phyloP scores from a whole-genome alignment of 2,329 filamentous ascomycete genomes.

The Aureobasidium melanogenum region DNA sequence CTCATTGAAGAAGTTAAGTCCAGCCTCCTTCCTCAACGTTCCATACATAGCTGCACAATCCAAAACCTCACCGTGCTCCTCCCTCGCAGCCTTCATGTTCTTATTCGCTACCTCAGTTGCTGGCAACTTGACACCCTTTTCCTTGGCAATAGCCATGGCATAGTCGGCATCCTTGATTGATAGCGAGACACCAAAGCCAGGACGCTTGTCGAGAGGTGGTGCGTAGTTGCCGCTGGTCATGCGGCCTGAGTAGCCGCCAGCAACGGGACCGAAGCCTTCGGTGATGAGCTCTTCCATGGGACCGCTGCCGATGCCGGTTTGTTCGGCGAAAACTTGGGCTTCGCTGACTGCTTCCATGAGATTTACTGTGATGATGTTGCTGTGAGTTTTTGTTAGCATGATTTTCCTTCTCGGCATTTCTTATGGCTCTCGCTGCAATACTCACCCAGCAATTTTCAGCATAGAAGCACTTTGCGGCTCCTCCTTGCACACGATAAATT shows the following conservation, averaged over 20 bases:
- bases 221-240: constrained; percentile 36
- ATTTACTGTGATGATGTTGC: constrained; percentile 37
- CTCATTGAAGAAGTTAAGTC: constrained; percentile 8
- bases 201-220: constrained; percentile 24
- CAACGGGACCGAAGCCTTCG: constrained; percentile 35
- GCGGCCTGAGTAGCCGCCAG: constrained; percentile 35
- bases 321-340: constrained; percentile 39
- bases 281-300: constrained; percentile 35
- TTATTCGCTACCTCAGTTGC: constrained; percentile 8
- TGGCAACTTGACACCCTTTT: constrained; percentile 12
- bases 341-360: constrained; percentile 38
- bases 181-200: constrained; percentile 14
- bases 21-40: constrained; percentile 2
- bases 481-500: constrained; percentile 35
- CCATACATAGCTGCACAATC: constrained; percentile 11
- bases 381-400: not conserved
- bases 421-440: not conserved
- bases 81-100: constrained; percentile 14
- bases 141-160: constrained; percentile 12
- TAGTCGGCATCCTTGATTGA: constrained; percentile 16
- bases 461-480: constrained; percentile 34
- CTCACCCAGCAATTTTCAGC: constrained; percentile 34
- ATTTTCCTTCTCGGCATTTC: not conserved
- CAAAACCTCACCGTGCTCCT: constrained; percentile 2
- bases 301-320: constrained; percentile 34